phyloP scores from a whole-genome alignment of 2,329 filamentous ascomycete genomes.

The Xylariales sp. region DNA sequence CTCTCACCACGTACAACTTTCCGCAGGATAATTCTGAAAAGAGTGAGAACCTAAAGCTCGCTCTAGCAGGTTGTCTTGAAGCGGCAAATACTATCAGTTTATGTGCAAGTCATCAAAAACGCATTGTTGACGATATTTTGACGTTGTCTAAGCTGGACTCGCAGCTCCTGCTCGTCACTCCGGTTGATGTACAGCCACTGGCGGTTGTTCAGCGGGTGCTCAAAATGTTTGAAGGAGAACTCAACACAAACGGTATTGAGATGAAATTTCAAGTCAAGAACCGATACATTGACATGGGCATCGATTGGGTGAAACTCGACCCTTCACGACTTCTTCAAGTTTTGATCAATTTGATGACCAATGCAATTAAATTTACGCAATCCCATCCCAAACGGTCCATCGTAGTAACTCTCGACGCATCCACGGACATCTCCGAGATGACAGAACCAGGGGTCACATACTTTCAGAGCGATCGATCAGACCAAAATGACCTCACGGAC shows the following conservation, averaged over 20 bases:
- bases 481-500: slow-evolving; percentile 60
- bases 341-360: slow-evolving; percentile 79
- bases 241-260: slow-evolving; percentile 77
- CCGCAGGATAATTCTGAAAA: slow-evolving; percentile 54
- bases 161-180: slow-evolving; percentile 75
- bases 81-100: slow-evolving; percentile 84
- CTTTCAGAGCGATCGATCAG: slow-evolving; percentile 58
- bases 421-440: slow-evolving; percentile 60
- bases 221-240: slow-evolving; percentile 83
- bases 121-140: slow-evolving; percentile 75
- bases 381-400: slow-evolving; percentile 70
- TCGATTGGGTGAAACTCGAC: slow-evolving; percentile 80
- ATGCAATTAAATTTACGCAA: slow-evolving; percentile 74
- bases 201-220: slow-evolving; percentile 75
- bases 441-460: slow-evolving; percentile 58
- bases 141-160: slow-evolving; percentile 78
- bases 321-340: slow-evolving; percentile 80
- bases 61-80: slow-evolving; percentile 70
- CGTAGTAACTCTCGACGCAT: slow-evolving; percentile 73
- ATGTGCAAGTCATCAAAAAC: slow-evolving; percentile 82
- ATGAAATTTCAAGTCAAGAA: slow-evolving; percentile 76
- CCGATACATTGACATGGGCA: slow-evolving; percentile 70
- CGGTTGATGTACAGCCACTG: slow-evolving; percentile 75
- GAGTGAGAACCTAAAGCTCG: slow-evolving; percentile 56
- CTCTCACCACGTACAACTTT: slow-evolving; percentile 58